Base-by-base conservation (phyloP, 495 filamentous ascomycete genomes). In the Aspergillus biplanus region DNA sequence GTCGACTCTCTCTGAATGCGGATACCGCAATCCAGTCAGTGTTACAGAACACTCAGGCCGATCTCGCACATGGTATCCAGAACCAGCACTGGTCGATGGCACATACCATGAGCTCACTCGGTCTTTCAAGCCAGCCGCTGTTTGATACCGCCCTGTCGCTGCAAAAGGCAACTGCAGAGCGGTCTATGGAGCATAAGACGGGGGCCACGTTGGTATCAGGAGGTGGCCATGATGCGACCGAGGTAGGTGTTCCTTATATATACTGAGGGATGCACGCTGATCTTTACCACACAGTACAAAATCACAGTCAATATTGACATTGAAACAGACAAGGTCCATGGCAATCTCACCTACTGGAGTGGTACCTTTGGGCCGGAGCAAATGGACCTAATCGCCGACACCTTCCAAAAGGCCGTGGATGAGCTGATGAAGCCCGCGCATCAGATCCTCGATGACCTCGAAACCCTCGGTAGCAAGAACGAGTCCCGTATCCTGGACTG, bases 251-350 rank as follows among this genome's bases (percentile, higher is more conserved):
- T 39, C 49, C 1, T 5, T 31, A 32, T 49, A 52, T 32, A 11
- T 12, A 52, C 5, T 31, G 15, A 27, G 21, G 21, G 21, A 27
- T 2, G 1, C 21, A 27, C 18, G 52, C 9, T 35, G 32, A 55
- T 60, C 13, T 27, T 27, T 27, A 27, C n/a, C 16, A 42, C 46
- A 6, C 16, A 82, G 46, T 86, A 85, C 67, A 77, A 79, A 31
- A 68, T 82, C n/a, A 78, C 82, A 33, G 78, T 80, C 42, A 82
- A 83, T 33, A 81, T 83, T 54, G 81, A 84, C 47, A 74, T 84
- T 35, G 65, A 69, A 12, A 54, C 46, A n/a, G 31, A 34, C 5
- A 44, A 48, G 4, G 52, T 65, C 15, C 55, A 61, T 8, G 62
- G 69, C 13, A 55, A 65, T 8, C 59, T 73, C 27, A 73, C 65